Evolutionary conservation across 139 green algal species (phyloP), one percentile per base, ranked within the genome.

Genomic region (Trebouxia sp.): DNA sequence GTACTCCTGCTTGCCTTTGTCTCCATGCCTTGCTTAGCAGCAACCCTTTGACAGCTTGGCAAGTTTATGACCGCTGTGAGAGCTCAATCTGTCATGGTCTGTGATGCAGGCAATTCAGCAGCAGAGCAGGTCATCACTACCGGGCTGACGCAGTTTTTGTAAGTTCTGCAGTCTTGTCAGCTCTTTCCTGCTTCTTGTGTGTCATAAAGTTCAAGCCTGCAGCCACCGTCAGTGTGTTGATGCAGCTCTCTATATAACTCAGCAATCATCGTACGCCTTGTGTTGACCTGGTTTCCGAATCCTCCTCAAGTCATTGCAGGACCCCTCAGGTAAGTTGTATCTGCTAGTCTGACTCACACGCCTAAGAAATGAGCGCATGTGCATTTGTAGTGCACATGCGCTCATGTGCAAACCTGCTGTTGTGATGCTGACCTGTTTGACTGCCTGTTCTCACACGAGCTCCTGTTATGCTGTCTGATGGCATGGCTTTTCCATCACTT

Each of bases 241-340:
- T 78, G 42, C 86, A 95, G 93, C 78, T 94, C 90, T 81, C 87
- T 99, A 30, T 99, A 99, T 91, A 99, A 99, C 87, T 93, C 92
- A 22, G 90, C 95, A 8, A 90, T 99, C 39, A 94, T 99, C 51
- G 88, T 87, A 22, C 90, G 97, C 30, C 83, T 99, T 14, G 82
- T 99, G 48, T 89, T 99, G 11, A 99, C 97, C 0, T 99, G 97
- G 95, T 99, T 99, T 89, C 96, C 96, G 51, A 92, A 95, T 78
- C 85, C 94, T 1, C 96, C 96, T 15, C 70, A 84, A 20, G 81
- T 85, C 55, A 93, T 99, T 41, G 88, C 88, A 20, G 74, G 65
- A 45, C 96, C 95, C 3, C 86, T 98, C 22, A 84, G 85, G 91
- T 94, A 62, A 88, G 86, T 86, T 12, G 28, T 22, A 42, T 3